A percentile compares a stretch with the other conserved stretches of the same genome.
phyloP scores from a whole-genome alignment of 78 protist genomes.

The Speleostelium caveatum region DNA sequence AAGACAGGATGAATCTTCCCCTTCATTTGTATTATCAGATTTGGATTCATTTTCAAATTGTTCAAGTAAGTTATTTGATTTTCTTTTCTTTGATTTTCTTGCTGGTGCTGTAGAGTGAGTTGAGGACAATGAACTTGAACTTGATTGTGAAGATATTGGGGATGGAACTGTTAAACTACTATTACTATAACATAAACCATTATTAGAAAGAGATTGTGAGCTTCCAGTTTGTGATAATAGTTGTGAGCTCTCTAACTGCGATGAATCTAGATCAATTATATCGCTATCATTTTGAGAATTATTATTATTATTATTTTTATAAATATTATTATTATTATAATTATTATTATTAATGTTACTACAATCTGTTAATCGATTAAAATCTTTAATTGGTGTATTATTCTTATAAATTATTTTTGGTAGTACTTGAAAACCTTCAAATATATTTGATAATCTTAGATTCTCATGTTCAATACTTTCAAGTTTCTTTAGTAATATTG shows the following conservation, averaged over 20 bases:
- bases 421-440: not conserved
- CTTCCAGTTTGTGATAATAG: no score
- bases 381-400: not conserved
- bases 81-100: not conserved
- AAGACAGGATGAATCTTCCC: not conserved
- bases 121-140: not conserved
- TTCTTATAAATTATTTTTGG: not conserved
- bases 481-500: not conserved
- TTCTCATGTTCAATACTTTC: not conserved
- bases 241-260: no score
- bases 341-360: not conserved
- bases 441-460: no score
- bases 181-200: not conserved
- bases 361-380: no score
- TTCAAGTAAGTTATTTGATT: not conserved
- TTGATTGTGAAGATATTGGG: not conserved
- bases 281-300: not conserved
- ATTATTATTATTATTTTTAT: no score
- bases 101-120: not conserved
- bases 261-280: no score
- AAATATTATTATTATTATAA: no score
- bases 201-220: no score
- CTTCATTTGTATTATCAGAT: not conserved
- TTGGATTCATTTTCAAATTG: not conserved
- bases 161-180: not conserved